Evolutionary conservation across 2,329 filamentous ascomycete genomes (phyloP).

Genomic region (Diplodia intermedia): DNA sequence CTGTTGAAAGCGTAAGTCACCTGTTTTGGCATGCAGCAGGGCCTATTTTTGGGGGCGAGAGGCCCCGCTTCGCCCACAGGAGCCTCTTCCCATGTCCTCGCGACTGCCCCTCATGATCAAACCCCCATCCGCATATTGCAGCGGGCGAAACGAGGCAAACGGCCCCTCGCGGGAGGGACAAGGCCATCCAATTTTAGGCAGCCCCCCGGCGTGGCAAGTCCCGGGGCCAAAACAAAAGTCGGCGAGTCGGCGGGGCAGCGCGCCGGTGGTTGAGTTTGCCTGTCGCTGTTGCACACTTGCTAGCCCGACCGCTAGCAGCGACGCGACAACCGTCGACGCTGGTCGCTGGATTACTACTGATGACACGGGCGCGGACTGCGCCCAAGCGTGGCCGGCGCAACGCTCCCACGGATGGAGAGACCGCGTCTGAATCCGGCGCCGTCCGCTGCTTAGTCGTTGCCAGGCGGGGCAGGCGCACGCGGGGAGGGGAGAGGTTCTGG

Average conservation of each 20-base stretch:
- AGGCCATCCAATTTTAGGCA: conserved; percentile 19
- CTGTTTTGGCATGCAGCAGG: conserved; percentile 6
- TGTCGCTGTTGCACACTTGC: not conserved
- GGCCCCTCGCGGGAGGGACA: conserved; percentile 21
- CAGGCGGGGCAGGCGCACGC: conserved; percentile 14
- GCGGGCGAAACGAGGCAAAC: conserved; percentile 25
- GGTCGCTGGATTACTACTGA: not conserved
- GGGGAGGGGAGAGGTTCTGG: not conserved
- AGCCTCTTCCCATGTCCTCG: not conserved
- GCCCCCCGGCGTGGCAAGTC: conserved; percentile 22
- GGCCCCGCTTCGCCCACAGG: not conserved
- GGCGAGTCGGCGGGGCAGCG: conserved; percentile 14
- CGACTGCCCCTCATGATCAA: conserved; percentile 21
- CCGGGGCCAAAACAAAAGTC: conserved; percentile 20
- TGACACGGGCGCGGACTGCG: not conserved
- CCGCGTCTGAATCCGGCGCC: conserved; percentile 4
- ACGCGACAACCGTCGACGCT: not conserved
- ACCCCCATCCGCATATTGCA: conserved; percentile 6
- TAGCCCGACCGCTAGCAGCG: not conserved
- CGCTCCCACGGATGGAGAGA: conserved; percentile 20
- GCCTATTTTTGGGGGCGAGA: conserved; percentile 19
- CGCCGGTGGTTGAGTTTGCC: conserved; percentile 10
- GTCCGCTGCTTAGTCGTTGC: not conserved
- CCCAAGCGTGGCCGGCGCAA: conserved; percentile 20
- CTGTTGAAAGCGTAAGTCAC: not conserved